These are phyloP conservation scores for Talaromyces sp. DNA, from an alignment of 2,329 filamentous ascomycete genomes.

Conservation along the genomic window DNA sequence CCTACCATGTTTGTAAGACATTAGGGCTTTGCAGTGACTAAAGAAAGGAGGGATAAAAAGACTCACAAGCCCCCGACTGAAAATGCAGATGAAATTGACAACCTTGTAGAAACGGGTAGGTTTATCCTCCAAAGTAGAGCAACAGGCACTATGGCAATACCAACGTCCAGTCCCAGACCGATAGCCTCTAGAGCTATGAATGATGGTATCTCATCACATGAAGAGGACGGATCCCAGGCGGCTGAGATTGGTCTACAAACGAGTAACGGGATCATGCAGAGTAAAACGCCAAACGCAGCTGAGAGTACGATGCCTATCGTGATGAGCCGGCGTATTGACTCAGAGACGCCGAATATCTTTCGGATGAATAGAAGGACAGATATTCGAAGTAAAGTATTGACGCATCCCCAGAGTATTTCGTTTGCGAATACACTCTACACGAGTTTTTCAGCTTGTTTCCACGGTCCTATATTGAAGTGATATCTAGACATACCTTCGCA, in stretches of 20 bases:
- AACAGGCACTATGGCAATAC: not conserved
- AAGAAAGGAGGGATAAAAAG: not conserved
- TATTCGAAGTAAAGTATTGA: slow-evolving; percentile 6
- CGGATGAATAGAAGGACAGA: not conserved
- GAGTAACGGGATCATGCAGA: not conserved
- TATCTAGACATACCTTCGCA: not conserved
- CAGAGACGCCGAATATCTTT: not conserved
- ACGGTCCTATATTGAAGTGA: not conserved
- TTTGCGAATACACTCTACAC: slow-evolving; percentile 2
- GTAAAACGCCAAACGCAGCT: not conserved
- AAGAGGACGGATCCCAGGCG: slow-evolving; percentile 8
- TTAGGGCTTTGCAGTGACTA: not conserved
- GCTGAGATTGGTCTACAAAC: not conserved
- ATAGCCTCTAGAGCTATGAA: not conserved
- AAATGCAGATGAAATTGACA: not conserved
- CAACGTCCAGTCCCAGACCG: not conserved
- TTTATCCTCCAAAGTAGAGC: not conserved
- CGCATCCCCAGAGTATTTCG: slow-evolving; percentile 1
- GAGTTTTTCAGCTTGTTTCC: not conserved
- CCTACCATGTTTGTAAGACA: not conserved
- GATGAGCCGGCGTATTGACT: not conserved
- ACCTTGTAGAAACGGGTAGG: not conserved
- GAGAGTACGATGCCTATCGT: not conserved
- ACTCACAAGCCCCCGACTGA: not conserved
- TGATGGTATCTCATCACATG: not conserved